Evolutionary conservation across 305 asterid genomes (phyloP).

Genomic region (Withania somnifera): DNA sequence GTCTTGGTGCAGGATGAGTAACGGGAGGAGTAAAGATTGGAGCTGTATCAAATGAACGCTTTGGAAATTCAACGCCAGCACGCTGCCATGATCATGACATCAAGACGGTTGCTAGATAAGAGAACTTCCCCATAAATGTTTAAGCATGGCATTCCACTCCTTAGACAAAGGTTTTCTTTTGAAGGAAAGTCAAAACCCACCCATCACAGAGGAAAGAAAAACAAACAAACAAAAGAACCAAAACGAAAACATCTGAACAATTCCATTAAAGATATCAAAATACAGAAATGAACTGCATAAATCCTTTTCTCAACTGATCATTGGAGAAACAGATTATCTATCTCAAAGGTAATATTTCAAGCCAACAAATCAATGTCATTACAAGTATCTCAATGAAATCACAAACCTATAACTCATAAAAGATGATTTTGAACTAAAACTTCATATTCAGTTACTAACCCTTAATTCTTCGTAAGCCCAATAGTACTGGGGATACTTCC

Average conservation of each 20-base stretch:
- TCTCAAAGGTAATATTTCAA: neutral
- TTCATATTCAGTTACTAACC: conserved; percentile 27
- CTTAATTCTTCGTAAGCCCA: conserved; percentile 89
- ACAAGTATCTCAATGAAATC: neutral
- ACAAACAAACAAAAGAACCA: neutral
- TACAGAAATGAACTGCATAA: neutral
- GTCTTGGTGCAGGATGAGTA: conserved; percentile 41
- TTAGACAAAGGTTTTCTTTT: neutral
- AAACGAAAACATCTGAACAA: neutral
- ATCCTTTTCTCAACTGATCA: neutral
- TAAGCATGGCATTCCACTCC: neutral
- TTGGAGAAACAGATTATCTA: neutral
- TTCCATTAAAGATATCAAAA: neutral
- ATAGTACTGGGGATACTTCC: conserved; percentile 79
- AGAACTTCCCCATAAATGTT: neutral
- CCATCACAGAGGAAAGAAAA: neutral
- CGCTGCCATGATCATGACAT: conserved; percentile 39
- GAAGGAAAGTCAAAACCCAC: neutral
- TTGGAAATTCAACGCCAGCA: conserved; percentile 67
- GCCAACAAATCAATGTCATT: conserved; percentile 1
- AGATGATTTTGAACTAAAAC: neutral
- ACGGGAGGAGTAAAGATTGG: conserved; percentile 83
- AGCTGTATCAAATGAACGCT: conserved; percentile 47
- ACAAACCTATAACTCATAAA: neutral
- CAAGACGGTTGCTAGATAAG: neutral